Base-by-base conservation (phyloP, 2,329 filamentous ascomycete genomes). In the Cordyceps fumosorosea region DNA sequence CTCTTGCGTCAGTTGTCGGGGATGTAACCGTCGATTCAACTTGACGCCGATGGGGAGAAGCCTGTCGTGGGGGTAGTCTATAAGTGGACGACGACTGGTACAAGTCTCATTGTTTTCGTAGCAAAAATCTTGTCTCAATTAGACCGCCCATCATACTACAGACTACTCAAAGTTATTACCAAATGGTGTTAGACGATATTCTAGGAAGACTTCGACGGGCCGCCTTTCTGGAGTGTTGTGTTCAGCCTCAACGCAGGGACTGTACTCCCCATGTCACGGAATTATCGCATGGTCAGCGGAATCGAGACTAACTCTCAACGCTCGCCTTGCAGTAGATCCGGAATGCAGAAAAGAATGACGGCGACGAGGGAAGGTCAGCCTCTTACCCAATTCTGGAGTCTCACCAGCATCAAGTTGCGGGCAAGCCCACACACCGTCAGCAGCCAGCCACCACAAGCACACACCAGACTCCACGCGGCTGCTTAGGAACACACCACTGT, bases 371-470 rank as follows among this genome's bases (percentile, higher is more conserved):
- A 14, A 4, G 44, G 37, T 16, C 37, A 55, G 52, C 52, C 22
- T 59, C 45, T 47, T 29, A 44, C 50, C 29, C 44, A 20, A 40
- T 18, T 57, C 45, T 26, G 32, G 56, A 58, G 32, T 58, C 34
- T 37, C 26, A 37, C 55, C 29, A 48, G 44, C 55, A 40, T 24
- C 55, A 37, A 47, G 26, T 44, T 8, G n/a, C n/a, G 18, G 44
- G 56, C 56, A 58, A 26, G 50, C 22, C 42, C 24, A 47, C 47
- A 40, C 29, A 18, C 34, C n/a, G 56, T 59, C 47, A 59, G 56
- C 56, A 59, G 56, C 47, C 56, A 52, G 40, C 32, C 54, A 56
- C 54, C 42, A 22, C 50, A 29, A 29, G 8, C 29, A 29, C 16
- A 48, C 18, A 56, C 29, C 20, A 51, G 34, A 59, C 56, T 45